A percentile compares a stretch with the other conserved stretches of the same genome.
phyloP scores from a whole-genome alignment of 2,329 filamentous ascomycete species.

The Pestalotiopsis sp. region DNA sequence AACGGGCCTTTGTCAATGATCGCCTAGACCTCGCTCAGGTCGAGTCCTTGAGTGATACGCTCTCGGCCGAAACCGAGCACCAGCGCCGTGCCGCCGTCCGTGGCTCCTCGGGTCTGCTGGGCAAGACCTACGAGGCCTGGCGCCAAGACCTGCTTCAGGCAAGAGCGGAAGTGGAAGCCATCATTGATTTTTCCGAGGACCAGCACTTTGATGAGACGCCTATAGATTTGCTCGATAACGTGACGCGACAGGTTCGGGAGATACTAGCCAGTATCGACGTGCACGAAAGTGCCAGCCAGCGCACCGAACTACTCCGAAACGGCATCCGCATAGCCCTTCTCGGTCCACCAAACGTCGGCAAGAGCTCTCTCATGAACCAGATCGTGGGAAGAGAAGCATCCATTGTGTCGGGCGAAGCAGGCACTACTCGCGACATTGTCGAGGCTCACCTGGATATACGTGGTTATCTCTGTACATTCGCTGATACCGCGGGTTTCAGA shows the following conservation, averaged over 20 bases:
- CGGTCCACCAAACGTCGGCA: conserved; percentile 91
- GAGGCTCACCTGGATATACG: conserved; percentile 88
- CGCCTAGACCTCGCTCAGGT: conserved; percentile 86
- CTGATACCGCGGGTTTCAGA: conserved; percentile 90
- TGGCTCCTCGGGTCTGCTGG: conserved; percentile 71
- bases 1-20: conserved; percentile 85
- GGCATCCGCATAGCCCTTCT: conserved; percentile 87
- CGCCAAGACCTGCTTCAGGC: conserved; percentile 75
- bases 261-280: conserved; percentile 66
- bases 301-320: conserved; percentile 80
- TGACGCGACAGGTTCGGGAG: conserved; percentile 63
- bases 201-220: conserved; percentile 95
- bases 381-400: conserved; percentile 91
- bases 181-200: conserved; percentile 97
- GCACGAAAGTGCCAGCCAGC: conserved; percentile 77
- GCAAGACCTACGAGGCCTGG: conserved; percentile 82
- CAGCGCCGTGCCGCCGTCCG: conserved; percentile 86
- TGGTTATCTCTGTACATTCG: conserved; percentile 90
- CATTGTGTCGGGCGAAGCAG: conserved; percentile 90
- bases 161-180: conserved; percentile 86
- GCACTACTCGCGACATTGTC: conserved; percentile 91
- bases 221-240: conserved; percentile 68
- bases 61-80: conserved; percentile 82
- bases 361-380: conserved; percentile 89
- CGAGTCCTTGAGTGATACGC: conserved; percentile 64